phyloP scores from a whole-genome alignment of 257 asterid genomes.

The Ophiorrhiza pumila region DNA sequence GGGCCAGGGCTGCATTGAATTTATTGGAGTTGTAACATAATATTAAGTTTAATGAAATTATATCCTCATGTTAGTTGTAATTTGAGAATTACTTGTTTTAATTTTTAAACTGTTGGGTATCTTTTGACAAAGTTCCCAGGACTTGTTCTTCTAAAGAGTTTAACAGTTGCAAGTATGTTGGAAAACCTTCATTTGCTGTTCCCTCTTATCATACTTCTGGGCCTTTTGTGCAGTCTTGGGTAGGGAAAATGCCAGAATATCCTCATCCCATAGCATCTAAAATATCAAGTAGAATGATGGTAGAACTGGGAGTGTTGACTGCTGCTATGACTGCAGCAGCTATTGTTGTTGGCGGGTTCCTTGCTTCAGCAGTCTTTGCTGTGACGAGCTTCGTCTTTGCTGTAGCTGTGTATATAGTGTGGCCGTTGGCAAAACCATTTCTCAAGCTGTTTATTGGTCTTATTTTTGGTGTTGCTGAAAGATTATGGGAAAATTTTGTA shows the following conservation, averaged over 20 bases:
- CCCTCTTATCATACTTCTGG: slow-evolving; percentile 22
- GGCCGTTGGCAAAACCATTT: slow-evolving; percentile 86
- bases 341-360: slow-evolving; percentile 69
- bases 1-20: neutral
- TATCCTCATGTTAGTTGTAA: neutral
- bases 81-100: neutral
- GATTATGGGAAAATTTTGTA: slow-evolving; percentile 57
- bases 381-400: slow-evolving; percentile 63
- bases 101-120: neutral
- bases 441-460: slow-evolving; percentile 62
- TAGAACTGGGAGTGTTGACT: slow-evolving; percentile 79
- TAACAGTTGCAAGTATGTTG: slow-evolving; percentile 8
- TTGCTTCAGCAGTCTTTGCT: slow-evolving; percentile 91
- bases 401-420: slow-evolving; percentile 55
- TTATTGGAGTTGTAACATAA: neutral
- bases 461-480: slow-evolving; percentile 54
- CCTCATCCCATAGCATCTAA: slow-evolving; percentile 87
- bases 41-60: neutral
- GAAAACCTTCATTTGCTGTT: slow-evolving; percentile 20
- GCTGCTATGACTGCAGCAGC: slow-evolving; percentile 86
- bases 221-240: slow-evolving; percentile 62
- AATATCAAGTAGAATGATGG: slow-evolving; percentile 90
- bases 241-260: slow-evolving; percentile 76
- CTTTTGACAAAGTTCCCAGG: neutral
- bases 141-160: neutral